A percentile compares a stretch with the other conserved stretches of the same genome.
phyloP scores from a whole-genome alignment of 768 basidiomycete species.

The Tricholoma sp. region DNA sequence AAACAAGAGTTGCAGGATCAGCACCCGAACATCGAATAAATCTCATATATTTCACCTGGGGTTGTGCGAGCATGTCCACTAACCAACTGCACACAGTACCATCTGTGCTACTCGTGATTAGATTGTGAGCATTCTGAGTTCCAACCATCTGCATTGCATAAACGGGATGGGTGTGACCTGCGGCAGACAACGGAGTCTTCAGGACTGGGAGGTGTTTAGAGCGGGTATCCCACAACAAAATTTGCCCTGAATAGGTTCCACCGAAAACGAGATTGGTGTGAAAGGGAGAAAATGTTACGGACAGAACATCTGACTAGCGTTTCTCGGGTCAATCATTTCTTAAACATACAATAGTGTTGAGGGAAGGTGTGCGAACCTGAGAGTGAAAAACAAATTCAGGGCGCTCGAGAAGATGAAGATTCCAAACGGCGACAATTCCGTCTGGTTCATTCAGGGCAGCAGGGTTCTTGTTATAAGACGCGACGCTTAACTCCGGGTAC shows the following conservation, averaged over 20 bases:
- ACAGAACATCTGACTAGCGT: slow-evolving; percentile 89
- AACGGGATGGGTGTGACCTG: slow-evolving; percentile 97
- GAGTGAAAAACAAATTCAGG: slow-evolving; percentile 99
- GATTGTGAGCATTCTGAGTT: slow-evolving; percentile 96
- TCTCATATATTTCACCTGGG: slow-evolving; percentile 56
- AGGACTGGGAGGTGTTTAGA: slow-evolving; percentile 94
- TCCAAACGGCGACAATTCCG: slow-evolving; percentile 97
- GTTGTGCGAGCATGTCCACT: slow-evolving; percentile 97
- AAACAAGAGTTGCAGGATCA: background rate
- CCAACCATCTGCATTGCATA: slow-evolving; percentile 99
- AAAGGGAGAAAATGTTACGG: slow-evolving; percentile 95
- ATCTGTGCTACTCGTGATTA: slow-evolving; percentile 96
- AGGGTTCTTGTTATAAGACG: slow-evolving; percentile 97
- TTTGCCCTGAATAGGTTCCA: slow-evolving; percentile 99
- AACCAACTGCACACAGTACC: slow-evolving; percentile 97
- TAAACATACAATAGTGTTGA: background rate
- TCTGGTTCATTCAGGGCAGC: slow-evolving; percentile 93
- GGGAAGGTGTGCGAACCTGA: slow-evolving; percentile 54
- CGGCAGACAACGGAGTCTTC: slow-evolving; percentile 93
- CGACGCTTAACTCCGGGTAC: slow-evolving; percentile 95
- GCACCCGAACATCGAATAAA: background rate
- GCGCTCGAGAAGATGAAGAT: slow-evolving; percentile 88
- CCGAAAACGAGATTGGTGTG: slow-evolving; percentile 97
- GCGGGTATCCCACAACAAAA: slow-evolving; percentile 96
- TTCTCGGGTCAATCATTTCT: slow-evolving; percentile 10